Percentiles rank a stretch among this genome's conserved stretches.
Conservation (phyloP, 129 eudicot genomes). For the Artemisia tridentata region DNA sequence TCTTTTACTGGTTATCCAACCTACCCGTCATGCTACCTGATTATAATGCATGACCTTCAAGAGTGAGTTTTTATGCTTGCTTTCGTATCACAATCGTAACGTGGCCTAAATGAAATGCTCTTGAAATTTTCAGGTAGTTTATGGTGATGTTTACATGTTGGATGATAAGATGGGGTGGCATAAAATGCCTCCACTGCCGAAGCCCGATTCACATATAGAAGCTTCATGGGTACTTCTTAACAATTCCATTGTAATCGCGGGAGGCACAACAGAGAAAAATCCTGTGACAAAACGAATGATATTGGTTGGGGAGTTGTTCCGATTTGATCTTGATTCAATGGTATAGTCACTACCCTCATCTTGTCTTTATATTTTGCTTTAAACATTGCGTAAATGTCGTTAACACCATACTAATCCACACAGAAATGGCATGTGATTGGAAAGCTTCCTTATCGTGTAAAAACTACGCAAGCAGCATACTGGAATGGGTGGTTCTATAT, state of each 20-base stretch:
- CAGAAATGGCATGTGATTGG: slow-evolving; percentile 92
- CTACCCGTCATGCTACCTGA: no score
- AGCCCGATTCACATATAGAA: slow-evolving; percentile 78
- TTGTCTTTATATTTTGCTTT: neutral
- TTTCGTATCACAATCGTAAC: neutral
- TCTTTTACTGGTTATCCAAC: no score
- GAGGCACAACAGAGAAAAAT: slow-evolving; percentile 78
- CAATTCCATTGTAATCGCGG: slow-evolving; percentile 63
- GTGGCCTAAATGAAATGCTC: neutral
- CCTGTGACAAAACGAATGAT: slow-evolving; percentile 78
- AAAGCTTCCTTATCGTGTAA: slow-evolving; percentile 74
- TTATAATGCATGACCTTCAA: neutral
- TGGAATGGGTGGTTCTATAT: slow-evolving; percentile 85
- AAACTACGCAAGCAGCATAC: slow-evolving; percentile 71
- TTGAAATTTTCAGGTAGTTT: slow-evolving; percentile 50
- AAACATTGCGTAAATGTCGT: neutral
- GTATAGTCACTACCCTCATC: slow-evolving; percentile 28
- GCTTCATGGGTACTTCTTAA: slow-evolving; percentile 62
- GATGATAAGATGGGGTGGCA: slow-evolving; percentile 66
- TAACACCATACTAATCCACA: neutral
- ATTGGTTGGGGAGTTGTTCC: slow-evolving; percentile 74
- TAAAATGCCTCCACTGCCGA: slow-evolving; percentile 69
- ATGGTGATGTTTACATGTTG: slow-evolving; percentile 73
- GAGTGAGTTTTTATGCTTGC: neutral
- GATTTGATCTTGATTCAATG: slow-evolving; percentile 43